Evolutionary conservation across 1,139 yeast species (phyloP).

Genomic region (Candida gigantensis): DNA sequence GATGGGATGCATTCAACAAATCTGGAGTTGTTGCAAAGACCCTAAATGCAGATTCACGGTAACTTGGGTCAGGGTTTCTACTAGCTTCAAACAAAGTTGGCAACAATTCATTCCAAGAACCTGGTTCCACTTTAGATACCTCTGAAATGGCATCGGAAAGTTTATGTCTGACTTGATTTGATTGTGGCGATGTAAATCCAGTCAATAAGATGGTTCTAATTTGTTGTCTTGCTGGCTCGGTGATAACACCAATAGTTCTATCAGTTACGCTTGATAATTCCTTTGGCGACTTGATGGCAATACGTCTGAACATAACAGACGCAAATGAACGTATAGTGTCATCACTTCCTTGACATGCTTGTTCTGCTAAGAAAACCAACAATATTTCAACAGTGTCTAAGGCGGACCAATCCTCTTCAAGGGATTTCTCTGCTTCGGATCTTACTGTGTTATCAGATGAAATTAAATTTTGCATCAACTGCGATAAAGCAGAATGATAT

Average conservation of each 20-base stretch:
- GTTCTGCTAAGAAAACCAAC: constrained; percentile 79
- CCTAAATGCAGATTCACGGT: constrained; percentile 90
- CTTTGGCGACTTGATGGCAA: constrained; percentile 76
- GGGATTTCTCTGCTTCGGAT: constrained; percentile 71
- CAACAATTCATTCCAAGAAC: constrained; percentile 75
- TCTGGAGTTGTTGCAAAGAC: constrained; percentile 85
- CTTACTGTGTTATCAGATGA: constrained; percentile 78
- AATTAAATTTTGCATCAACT: constrained; percentile 66
- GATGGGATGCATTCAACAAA: constrained; percentile 59
- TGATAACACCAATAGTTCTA: constrained; percentile 72
- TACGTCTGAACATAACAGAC: constrained; percentile 86
- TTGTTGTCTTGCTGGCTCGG: constrained; percentile 58
- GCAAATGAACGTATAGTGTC: constrained; percentile 64
- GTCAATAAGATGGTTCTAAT: constrained; percentile 66
- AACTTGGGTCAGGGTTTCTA: constrained; percentile 60
- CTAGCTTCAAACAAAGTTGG: constrained; percentile 75
- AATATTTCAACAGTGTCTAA: constrained; percentile 65
- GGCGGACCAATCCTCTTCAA: constrained; percentile 76
- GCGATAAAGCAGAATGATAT: constrained; percentile 53
- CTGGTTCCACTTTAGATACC: constrained; percentile 70
- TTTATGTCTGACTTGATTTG: constrained; percentile 81
- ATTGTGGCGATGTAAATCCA: constrained; percentile 68
- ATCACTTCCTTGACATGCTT: constrained; percentile 60
- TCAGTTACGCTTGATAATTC: constrained; percentile 64
- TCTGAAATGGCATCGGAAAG: constrained; percentile 94